Evolutionary conservation across 176 grass and related monocot genomes (phyloP).

Genomic region (Triticum aestivum): IWGSC_CS_RefSeq_v2.1 NC_057806.1:270939545-270940044

Average conservation of each 20-base stretch:
- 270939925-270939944: background rate
- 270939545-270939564: background rate
- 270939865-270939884: background rate
- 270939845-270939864: background rate
- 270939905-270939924: background rate
- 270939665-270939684: background rate
- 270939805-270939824: background rate
- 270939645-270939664: background rate
- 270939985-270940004: too few relatives aligned
- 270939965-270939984: background rate
- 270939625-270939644: background rate
- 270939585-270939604: background rate
- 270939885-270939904: background rate
- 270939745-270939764: background rate
- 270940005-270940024: too few relatives aligned
- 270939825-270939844: background rate
- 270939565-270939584: background rate
- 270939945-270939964: background rate
- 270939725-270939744: background rate
- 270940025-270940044: too few relatives aligned
- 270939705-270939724: background rate
- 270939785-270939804: background rate
- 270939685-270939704: background rate
- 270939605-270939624: background rate
- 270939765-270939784: background rate